phyloP scores from a whole-genome alignment of 176 grass and related monocot genomes.

The Eragrostis curvula region DNA sequence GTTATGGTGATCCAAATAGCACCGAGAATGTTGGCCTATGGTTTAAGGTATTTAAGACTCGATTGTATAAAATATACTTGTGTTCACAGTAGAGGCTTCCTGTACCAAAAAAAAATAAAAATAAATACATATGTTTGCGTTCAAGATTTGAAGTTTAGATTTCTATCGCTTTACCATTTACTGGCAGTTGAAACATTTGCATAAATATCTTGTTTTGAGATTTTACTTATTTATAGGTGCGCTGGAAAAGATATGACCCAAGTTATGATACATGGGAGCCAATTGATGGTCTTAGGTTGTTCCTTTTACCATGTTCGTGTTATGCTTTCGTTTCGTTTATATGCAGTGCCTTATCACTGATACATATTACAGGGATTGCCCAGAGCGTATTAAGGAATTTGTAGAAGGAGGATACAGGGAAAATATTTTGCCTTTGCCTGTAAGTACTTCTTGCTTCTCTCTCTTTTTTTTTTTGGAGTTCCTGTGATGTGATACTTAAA shows the following conservation, averaged over 20 bases:
- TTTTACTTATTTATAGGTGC: slow-evolving; percentile 39
- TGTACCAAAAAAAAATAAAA: too few relatives aligned
- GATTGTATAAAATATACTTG: too few relatives aligned
- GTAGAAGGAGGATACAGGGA: slow-evolving; percentile 53
- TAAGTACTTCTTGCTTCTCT: slow-evolving; percentile 12
- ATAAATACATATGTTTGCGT: too few relatives aligned
- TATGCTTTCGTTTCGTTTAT: background rate
- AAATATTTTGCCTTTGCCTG: slow-evolving; percentile 67
- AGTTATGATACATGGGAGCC: slow-evolving; percentile 76
- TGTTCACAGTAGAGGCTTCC: too few relatives aligned
- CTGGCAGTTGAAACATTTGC: too few relatives aligned
- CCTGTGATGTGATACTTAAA: background rate
- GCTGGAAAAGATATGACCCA: slow-evolving; percentile 66
- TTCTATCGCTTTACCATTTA: too few relatives aligned
- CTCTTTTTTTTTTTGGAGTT: background rate
- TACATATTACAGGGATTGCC: slow-evolving; percentile 49
- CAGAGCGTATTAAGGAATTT: slow-evolving; percentile 50
- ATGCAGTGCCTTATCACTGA: background rate
- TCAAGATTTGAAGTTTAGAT: too few relatives aligned
- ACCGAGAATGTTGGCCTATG: too few relatives aligned
- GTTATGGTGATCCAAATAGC: too few relatives aligned
- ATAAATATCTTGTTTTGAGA: background rate
- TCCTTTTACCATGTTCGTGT: background rate
- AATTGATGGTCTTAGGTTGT: slow-evolving; percentile 62
- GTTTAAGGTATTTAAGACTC: too few relatives aligned